Evolutionary conservation across 768 basidiomycete species (phyloP).

Genomic region (Phlebiopsis gigantea): DNA sequence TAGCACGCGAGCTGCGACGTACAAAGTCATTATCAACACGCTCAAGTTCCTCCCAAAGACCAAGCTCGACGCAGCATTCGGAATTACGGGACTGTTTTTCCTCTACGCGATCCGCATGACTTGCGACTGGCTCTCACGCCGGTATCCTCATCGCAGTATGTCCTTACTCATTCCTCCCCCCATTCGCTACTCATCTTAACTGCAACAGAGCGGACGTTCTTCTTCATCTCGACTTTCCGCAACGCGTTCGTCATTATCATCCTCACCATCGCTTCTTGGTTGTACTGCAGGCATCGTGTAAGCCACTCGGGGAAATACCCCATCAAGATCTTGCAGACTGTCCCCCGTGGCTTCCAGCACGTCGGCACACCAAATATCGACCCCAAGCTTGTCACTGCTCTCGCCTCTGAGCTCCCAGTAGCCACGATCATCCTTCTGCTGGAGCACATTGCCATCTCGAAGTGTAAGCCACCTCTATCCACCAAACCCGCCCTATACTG

Average conservation of each 20-base stretch:
- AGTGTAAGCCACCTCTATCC: conserved; percentile 47
- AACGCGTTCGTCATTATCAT: conserved; percentile 85
- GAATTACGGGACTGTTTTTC: conserved; percentile 63
- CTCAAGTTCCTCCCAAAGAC: conserved; percentile 72
- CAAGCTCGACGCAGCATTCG: conserved; percentile 82
- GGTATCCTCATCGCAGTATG: conserved; percentile 58
- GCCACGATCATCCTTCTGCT: conserved; percentile 84
- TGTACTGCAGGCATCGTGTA: conserved; percentile 64
- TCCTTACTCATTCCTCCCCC: background rate
- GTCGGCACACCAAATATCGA: conserved; percentile 43
- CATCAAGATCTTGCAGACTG: conserved; percentile 75
- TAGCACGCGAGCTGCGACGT: conserved; percentile 81
- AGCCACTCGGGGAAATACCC: conserved; percentile 60
- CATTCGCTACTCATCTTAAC: background rate
- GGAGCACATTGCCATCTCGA: conserved; percentile 93
- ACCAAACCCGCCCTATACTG: background rate
- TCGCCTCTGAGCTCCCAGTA: conserved; percentile 67
- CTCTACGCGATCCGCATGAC: conserved; percentile 66
- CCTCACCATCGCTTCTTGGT: conserved; percentile 81
- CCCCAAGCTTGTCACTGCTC: conserved; percentile 48
- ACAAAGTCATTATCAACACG: conserved; percentile 85
- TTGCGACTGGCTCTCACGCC: conserved; percentile 45
- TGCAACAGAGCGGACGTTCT: conserved; percentile 43
- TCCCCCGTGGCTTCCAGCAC: conserved; percentile 76
- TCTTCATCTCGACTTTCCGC: conserved; percentile 69